Base-by-base conservation (phyloP, 2,329 filamentous ascomycete genomes). In the Cryphonectria parasitica region DNA sequence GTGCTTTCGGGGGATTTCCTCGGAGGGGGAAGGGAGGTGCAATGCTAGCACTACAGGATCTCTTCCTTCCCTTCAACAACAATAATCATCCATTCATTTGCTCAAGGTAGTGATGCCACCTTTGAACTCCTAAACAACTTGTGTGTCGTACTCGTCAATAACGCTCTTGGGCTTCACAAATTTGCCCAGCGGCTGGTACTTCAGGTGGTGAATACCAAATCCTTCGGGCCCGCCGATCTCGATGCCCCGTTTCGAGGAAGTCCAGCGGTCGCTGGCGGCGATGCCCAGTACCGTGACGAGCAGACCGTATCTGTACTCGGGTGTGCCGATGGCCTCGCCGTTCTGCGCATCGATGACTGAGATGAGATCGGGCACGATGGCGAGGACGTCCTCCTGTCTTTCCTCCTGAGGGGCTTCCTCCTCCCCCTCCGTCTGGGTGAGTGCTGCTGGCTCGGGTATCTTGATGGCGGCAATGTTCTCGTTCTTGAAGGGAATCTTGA, bases 401-500 rank as follows among this genome's bases (percentile, higher is more conserved):
- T 85, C 83, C n/a, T 79, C 74, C 19, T 79, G 74, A 15, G 77
- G 77, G 7, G 79, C 76, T 6, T 77, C 76, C 0, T n/a, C 67
- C 4, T 28, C 36, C 0, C 13, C 28, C 10, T 62, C 36, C 36
- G 10, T 10, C 36, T 39, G 36, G 36, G 36, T 39, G 36, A 39
- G 36, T 39, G 25, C 0, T 34, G 41, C n/a, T 4, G 31, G 15
- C 17, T 39, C 68, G 36, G 75, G 73, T 0, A 82, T 73, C 66
- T 75, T 79, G 62, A 85, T 79, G 0, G 87, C 90, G n/a, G 86
- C 87, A 61, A 92, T 90, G 75, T 92, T 92, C 76, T 93, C 90
- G 77, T 92, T 92, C 72, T 76, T 92, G 82, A 92, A 92, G 0
- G 90, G 90, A 64, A 92, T 89, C 76, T 87, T 90, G 76, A 91